Evolutionary conservation across 129 eudicot species (phyloP), one percentile per base, ranked within the genome.

Genomic region (Chrysanthemum lavandulifolium): DNA sequence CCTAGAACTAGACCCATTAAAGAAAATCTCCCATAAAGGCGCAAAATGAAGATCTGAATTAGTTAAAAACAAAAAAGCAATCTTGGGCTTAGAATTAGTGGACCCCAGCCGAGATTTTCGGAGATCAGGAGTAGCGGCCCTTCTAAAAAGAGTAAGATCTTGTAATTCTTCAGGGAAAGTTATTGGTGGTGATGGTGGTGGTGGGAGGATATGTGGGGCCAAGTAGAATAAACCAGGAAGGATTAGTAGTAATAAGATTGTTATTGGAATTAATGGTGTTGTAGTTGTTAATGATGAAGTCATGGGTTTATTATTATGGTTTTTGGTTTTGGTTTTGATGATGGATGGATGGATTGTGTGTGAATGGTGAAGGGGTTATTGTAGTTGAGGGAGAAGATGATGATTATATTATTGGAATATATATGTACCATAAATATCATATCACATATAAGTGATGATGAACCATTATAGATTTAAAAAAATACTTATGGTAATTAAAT

Each of bases 61-160:
- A 5, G 98, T 94, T 50, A 94, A 81, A 61, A 94, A 94, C 3
- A 94, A 81, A 80, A 94, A 94, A 47, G 97, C 98, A 83, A 94
- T 88, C 48, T 90, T 95, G 81, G 95, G 93, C 45, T 70, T 66
- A 25, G 81, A 79, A 63, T 81, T 79, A 40, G 88, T 79, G 67
- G 90, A 0, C 58, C 90, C 91, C 59, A 93, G 83, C 21, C 74
- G 93, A n/a, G 83, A 76, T 51, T 78, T 81, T 13, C 33, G 13
- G 65, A 81, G 78, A 27, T 75, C 80, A 16, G 79, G 60, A 65
- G 82, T 56, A 56, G 89, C 65, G 73, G 99, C 97, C 13, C 82
- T 78, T 47, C 81, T 77, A 82, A 95, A 86, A 67, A 95, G 96
- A 15, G 99, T 52, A 57, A 95, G 87, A 49, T 95, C 99, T 83